phyloP scores from a whole-genome alignment of 2,329 filamentous ascomycete species.

The Emericellopsis cladophorae region DNA sequence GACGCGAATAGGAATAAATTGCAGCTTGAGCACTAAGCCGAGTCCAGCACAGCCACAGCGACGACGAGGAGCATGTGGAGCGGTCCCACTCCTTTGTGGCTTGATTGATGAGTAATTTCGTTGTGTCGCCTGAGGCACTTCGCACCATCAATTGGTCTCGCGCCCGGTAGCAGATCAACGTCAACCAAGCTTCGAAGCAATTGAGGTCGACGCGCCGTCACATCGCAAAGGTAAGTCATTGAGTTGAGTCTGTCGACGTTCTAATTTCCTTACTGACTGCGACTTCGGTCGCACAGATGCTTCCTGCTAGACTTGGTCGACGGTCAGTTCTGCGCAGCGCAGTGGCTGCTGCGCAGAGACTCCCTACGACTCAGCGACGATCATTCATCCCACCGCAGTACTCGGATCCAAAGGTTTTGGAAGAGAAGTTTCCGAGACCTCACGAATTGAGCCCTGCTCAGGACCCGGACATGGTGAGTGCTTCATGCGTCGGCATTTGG shows the following conservation, averaged over 20 bases:
- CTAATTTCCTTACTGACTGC: background rate
- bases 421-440: conserved; percentile 39
- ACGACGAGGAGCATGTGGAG: no score
- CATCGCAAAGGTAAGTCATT: no score
- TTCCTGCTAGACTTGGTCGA: conserved; percentile 45
- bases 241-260: background rate
- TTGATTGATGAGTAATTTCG: no score
- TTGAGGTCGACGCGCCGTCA: no score
- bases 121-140: no score
- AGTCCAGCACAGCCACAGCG: no score
- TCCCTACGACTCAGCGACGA: conserved; percentile 43
- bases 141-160: no score
- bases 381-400: conserved; percentile 39
- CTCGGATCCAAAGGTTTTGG: conserved; percentile 30
- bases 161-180: no score
- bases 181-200: no score
- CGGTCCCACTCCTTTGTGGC: no score
- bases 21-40: no score
- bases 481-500: background rate
- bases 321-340: conserved; percentile 29
- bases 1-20: no score
- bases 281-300: conserved; percentile 34
- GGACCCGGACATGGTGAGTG: conserved; percentile 53
- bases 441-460: conserved; percentile 41
- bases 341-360: conserved; percentile 31